A percentile compares a stretch with the other conserved stretches of the same genome.
phyloP scores from a whole-genome alignment of 176 grass and related monocot species.

The Coix lacrymajobi region DNA sequence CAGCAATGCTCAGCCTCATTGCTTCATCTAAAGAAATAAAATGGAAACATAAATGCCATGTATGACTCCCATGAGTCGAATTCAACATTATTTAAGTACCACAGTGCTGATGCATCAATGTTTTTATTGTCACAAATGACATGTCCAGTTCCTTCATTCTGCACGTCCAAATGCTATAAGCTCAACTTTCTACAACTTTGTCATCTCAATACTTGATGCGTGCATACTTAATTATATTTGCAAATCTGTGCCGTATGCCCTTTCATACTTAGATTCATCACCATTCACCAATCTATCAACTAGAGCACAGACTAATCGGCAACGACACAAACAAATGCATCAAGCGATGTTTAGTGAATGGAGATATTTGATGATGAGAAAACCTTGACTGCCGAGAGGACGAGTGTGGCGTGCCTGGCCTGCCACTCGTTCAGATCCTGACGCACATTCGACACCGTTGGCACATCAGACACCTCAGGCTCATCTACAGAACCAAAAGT shows the following conservation, averaged over 20 bases:
- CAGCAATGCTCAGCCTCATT: not conserved
- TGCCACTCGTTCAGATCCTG: slow-evolving; percentile 99
- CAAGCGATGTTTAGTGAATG: not conserved
- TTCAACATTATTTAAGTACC: not conserved
- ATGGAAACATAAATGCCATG: not conserved
- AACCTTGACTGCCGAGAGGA: slow-evolving; percentile 94
- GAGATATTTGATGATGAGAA: slow-evolving; percentile 2
- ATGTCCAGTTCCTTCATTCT: not conserved
- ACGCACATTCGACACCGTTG: slow-evolving; percentile 88
- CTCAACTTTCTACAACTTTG: not conserved
- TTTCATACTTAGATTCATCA: not conserved
- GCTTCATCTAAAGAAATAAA: not conserved
- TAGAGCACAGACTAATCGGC: not conserved
- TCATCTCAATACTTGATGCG: not conserved
- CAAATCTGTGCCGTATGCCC: not conserved
- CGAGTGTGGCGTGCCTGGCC: slow-evolving; percentile 79
- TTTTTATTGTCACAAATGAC: not conserved
- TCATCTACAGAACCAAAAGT: slow-evolving; percentile 52
- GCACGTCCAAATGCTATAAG: not conserved
- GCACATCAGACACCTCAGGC: slow-evolving; percentile 57
- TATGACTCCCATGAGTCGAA: not conserved
- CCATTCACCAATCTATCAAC: not conserved
- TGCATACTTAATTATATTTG: not conserved
- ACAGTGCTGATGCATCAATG: not conserved
- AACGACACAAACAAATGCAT: not conserved